phyloP scores from a whole-genome alignment of 2,329 filamentous ascomycete species.

The Coccinonectria pachysandricola region DNA sequence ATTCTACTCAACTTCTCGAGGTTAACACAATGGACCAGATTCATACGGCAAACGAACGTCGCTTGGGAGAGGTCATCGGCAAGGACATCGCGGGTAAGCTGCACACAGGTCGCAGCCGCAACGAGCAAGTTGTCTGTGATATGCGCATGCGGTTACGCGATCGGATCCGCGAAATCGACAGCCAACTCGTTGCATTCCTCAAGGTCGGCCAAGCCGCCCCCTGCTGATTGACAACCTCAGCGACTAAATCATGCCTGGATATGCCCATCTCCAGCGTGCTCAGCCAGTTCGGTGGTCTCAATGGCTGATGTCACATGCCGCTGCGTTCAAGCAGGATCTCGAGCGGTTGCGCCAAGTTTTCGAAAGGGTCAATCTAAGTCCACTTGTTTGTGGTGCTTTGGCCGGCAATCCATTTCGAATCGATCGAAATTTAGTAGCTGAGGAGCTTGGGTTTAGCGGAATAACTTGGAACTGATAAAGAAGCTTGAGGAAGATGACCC shows the following conservation, averaged over 20 bases:
- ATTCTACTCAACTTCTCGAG: conserved; percentile 4
- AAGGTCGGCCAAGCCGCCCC: conserved; percentile 35
- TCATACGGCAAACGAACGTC: conserved; percentile 62
- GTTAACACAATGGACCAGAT: conserved; percentile 22
- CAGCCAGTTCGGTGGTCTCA: conserved; percentile 15
- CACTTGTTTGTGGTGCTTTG: conserved; percentile 30
- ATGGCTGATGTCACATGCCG: conserved; percentile 15
- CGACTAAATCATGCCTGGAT: conserved; percentile 20
- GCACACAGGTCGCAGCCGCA: conserved; percentile 78
- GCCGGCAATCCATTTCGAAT: conserved; percentile 76
- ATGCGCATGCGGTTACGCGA: conserved; percentile 85
- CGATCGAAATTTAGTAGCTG: conserved; percentile 64
- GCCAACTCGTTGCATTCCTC: conserved; percentile 57
- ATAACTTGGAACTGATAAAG: conserved; percentile 28
- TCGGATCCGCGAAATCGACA: conserved; percentile 59
- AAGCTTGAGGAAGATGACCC: too few relatives aligned
- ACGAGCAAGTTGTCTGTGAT: conserved; percentile 83
- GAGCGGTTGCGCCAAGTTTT: conserved; percentile 15
- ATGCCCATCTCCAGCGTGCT: conserved; percentile 18
- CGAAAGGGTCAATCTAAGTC: conserved; percentile 16
- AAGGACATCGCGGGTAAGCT: conserved; percentile 79
- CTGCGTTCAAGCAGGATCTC: conserved; percentile 15
- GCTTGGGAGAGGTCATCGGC: conserved; percentile 74
- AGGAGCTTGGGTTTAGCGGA: conserved; percentile 60
- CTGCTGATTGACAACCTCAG: conserved; percentile 13